phyloP scores from a whole-genome alignment of 192 early-diverging fungal species.

The Backusella australiensis region DNA sequence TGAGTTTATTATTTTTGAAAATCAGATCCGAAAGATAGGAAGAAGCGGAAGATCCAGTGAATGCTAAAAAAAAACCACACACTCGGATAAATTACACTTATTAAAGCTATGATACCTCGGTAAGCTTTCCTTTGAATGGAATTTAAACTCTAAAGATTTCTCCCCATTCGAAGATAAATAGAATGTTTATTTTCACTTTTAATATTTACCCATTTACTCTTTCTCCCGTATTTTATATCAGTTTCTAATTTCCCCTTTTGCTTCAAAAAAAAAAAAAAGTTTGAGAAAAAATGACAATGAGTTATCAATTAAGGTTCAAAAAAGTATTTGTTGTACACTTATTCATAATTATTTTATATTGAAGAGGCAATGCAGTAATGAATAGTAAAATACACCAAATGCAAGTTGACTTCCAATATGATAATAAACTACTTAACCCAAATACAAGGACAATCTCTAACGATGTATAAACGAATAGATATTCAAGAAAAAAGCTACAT shows the following conservation, averaged over 20 bases:
- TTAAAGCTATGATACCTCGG: not conserved
- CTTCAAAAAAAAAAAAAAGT: not conserved
- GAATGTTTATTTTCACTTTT: no score
- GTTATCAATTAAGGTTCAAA: not conserved
- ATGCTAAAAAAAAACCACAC: not conserved
- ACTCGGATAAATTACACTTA: not conserved
- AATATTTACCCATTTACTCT: not conserved
- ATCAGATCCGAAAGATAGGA: slow-evolving; percentile 5
- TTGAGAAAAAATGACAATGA: not conserved
- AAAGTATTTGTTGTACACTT: not conserved
- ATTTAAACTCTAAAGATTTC: not conserved
- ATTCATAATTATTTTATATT: not conserved
- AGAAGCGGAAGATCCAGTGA: not conserved
- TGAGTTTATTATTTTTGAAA: not conserved
- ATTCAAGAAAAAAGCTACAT: not conserved
- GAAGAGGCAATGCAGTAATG: not conserved
- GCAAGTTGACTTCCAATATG: not conserved
- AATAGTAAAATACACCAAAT: not conserved
- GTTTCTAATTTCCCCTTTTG: no score
- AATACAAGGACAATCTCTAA: not conserved
- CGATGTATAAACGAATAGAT: not conserved
- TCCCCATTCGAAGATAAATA: not conserved
- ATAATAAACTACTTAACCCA: not conserved
- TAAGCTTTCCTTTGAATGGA: not conserved
- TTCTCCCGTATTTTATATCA: not conserved